phyloP scores from a whole-genome alignment of 495 filamentous ascomycete genomes.

The Aspergillus cavernicola region DNA sequence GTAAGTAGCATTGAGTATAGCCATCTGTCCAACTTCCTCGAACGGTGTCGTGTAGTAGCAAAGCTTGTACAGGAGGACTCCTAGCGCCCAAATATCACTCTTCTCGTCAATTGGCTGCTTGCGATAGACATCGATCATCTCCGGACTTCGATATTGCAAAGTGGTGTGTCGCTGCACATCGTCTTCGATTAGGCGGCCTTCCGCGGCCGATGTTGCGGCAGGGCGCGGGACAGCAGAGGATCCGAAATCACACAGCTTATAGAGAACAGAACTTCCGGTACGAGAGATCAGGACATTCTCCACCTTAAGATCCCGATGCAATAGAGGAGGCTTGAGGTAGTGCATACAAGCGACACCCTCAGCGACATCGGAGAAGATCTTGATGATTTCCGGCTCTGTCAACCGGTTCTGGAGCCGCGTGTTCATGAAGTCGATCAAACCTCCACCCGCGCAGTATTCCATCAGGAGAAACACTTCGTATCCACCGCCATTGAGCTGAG shows the following conservation, averaged over 20 bases:
- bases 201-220: constrained; percentile 76
- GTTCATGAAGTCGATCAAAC: constrained; percentile 99
- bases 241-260: constrained; percentile 98
- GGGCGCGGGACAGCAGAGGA: constrained; percentile 80
- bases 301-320: constrained; percentile 95
- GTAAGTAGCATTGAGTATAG: constrained; percentile 95
- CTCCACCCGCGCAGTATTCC: constrained; percentile 84
- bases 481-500: constrained; percentile 83
- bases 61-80: constrained; percentile 93
- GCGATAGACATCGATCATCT: constrained; percentile 97
- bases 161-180: constrained; percentile 97
- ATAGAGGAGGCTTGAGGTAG: constrained; percentile 88
- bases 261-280: constrained; percentile 54
- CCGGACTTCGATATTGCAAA: constrained; percentile 93
- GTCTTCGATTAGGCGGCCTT: constrained; percentile 89
- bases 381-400: constrained; percentile 94
- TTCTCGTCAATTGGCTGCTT: constrained; percentile 98
- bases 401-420: constrained; percentile 92
- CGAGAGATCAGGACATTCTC: constrained; percentile 93
- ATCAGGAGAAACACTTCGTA: constrained; percentile 98
- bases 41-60: constrained; percentile 99
- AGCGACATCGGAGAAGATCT: constrained; percentile 93
- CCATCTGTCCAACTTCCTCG: constrained; percentile 94
- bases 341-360: constrained; percentile 99
- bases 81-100: constrained; percentile 97